Conservation (phyloP, 106 monocot genomes). For the Narthecium ossifragum region DNA sequence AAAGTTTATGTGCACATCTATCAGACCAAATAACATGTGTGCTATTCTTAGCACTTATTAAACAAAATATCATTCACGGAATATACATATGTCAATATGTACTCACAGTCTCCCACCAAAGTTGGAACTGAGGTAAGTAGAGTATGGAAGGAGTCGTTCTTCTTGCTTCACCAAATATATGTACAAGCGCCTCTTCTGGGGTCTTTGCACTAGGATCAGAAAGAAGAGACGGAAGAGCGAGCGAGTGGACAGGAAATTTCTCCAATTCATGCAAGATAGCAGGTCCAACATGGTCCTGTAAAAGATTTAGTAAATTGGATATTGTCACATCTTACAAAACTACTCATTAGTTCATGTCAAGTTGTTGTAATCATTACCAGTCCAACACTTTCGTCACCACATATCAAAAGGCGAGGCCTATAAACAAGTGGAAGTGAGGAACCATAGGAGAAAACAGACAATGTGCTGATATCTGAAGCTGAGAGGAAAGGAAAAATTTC, state of each 20-base stretch:
- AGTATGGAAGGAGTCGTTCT: constrained; percentile 85
- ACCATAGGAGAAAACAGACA: constrained; percentile 70
- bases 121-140: constrained; percentile 93
- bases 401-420: constrained; percentile 89
- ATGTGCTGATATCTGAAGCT: constrained; percentile 41
- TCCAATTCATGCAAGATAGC: constrained; percentile 94
- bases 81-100: no score
- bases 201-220: constrained; percentile 99
- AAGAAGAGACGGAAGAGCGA: constrained; percentile 94
- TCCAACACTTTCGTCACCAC: constrained; percentile 80
- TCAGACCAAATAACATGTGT: no score
- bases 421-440: constrained; percentile 83
- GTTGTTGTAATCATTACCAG: constrained; percentile 50
- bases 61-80: no score
- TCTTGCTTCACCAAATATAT: constrained; percentile 98
- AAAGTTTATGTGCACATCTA: no score
- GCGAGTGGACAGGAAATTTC: constrained; percentile 97
- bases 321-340: no score
- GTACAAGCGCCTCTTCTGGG: constrained; percentile 96
- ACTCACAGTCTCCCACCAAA: constrained; percentile 99
- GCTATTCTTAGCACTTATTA: no score
- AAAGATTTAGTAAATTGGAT: no score
- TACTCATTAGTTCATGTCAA: no score
- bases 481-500: constrained; percentile 82
- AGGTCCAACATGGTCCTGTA: constrained; percentile 96